Evolutionary conservation across 2,329 filamentous ascomycete genomes (phyloP), one percentile per base, ranked within the genome.

Genomic region (Ceratocystis colombiana): DNA sequence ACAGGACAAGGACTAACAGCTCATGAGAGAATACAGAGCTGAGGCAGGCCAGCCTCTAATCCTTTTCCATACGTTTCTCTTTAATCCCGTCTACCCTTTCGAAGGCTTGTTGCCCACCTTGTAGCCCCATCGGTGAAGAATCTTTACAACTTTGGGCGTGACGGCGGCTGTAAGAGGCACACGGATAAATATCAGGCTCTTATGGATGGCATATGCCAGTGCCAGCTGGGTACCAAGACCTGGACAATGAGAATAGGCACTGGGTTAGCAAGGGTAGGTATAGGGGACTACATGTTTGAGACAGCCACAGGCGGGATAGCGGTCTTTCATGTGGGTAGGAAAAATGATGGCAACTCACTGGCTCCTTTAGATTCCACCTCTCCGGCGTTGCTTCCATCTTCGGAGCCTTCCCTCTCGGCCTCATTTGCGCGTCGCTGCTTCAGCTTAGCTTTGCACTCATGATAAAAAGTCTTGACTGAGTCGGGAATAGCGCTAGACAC

Each of bases 181-280:
- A n/a, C 94, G 85, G 70, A 97, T 76, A 76, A 99, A 96, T 72
- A 99, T 96, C 75, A 97, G 90, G 71, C 89, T 95, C 78, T 99
- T 99, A 80, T 99, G 94, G 67, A 99, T 90, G 33, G 93, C 93
- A 73, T 99, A 99, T 12, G 94, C 94, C 62, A 99, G 82, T 17
- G 90, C 91, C 37, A 99, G 79, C 74, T 96, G 91, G 7, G 94
- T 97, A 64, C 80, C 84, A 44, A 87, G 75, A 71, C 84, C 84
- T 87, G 69, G 48, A 61, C 3, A 55, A 15, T 12, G 6, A 48
- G n/a, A 62, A 33, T 41, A 44, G 46, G 5, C 17, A 20, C n/a
- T n/a, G 15, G 5, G 46, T 48, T 48, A 48, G 20, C 46, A 48
- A 48, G 5, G 5, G 46, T 20, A 33, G 37, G 3, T 41, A 41